These are phyloP conservation scores for Wickerhamiella allomyrinae DNA, from an alignment of 805 yeast species.

Conservation along the genomic window DNA sequence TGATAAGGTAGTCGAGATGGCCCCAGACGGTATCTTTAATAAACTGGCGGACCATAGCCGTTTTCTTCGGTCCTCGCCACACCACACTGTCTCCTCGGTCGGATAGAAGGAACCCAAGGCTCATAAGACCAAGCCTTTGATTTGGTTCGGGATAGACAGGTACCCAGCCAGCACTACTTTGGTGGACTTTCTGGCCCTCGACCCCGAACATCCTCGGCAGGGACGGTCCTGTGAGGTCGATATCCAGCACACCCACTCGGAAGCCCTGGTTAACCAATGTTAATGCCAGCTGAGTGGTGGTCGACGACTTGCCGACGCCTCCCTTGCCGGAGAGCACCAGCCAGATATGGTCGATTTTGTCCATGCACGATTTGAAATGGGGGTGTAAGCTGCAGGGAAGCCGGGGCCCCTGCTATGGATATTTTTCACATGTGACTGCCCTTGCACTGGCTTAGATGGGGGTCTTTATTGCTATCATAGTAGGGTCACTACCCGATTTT, in stretches of 20 bases:
- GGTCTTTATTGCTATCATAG: not conserved
- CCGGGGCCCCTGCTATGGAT: no score
- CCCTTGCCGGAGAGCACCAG: slow-evolving; percentile 70
- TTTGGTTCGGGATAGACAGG: slow-evolving; percentile 50
- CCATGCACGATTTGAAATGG: slow-evolving; percentile 9
- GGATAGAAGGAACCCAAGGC: slow-evolving; percentile 73
- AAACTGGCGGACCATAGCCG: slow-evolving; percentile 94
- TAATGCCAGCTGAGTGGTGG: slow-evolving; percentile 88
- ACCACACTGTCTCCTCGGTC: slow-evolving; percentile 84
- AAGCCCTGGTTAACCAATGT: slow-evolving; percentile 54
- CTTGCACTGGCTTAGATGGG: not conserved
- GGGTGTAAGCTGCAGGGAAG: not conserved
- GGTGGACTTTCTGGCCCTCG: slow-evolving; percentile 66
- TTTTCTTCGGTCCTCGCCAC: slow-evolving; percentile 98
- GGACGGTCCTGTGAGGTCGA: slow-evolving; percentile 94
- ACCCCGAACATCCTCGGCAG: slow-evolving; percentile 92
- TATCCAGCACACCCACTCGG: slow-evolving; percentile 88
- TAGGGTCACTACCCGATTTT: not conserved
- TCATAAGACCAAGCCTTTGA: slow-evolving; percentile 53
- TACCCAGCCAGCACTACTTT: slow-evolving; percentile 76
- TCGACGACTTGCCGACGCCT: slow-evolving; percentile 94
- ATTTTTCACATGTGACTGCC: not conserved
- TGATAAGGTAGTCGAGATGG: slow-evolving; percentile 53
- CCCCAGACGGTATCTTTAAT: slow-evolving; percentile 89
- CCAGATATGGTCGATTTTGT: slow-evolving; percentile 49